These are phyloP conservation scores for Xylaria arbuscula DNA, from an alignment of 2,329 filamentous ascomycete species.

Conservation along the genomic window DNA sequence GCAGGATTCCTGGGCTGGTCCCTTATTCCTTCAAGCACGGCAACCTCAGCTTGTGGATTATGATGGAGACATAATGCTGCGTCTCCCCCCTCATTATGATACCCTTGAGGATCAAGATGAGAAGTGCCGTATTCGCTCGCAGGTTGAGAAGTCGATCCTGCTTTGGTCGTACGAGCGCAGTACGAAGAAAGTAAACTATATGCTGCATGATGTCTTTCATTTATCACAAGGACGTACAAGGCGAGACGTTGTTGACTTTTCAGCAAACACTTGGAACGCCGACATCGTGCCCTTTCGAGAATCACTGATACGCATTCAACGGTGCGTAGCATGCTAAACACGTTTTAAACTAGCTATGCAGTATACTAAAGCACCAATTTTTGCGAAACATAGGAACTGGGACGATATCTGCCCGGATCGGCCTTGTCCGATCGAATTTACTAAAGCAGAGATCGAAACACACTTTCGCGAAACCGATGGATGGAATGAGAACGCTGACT, in stretches of 20 bases:
- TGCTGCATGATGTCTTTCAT: slow-evolving; percentile 13
- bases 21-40: slow-evolving; percentile 20
- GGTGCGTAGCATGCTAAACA: slow-evolving; percentile 2
- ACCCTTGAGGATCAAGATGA: slow-evolving; percentile 11
- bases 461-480: slow-evolving; percentile 15
- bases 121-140: slow-evolving; percentile 10
- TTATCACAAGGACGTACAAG: slow-evolving; percentile 13
- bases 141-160: slow-evolving; percentile 18
- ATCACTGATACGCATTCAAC: slow-evolving; percentile 15
- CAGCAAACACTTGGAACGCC: slow-evolving; percentile 13
- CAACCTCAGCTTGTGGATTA: slow-evolving; percentile 13
- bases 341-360: neutral
- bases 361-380: neutral
- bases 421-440: slow-evolving; percentile 25
- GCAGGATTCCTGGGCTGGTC: slow-evolving; percentile 19
- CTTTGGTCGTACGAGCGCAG: slow-evolving; percentile 9
- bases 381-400: slow-evolving; percentile 14
- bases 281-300: slow-evolving; percentile 22
- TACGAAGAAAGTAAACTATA: slow-evolving; percentile 6
- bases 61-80: slow-evolving; percentile 15
- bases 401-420: slow-evolving; percentile 7
- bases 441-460: slow-evolving; percentile 12
- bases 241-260: neutral
- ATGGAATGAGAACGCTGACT: slow-evolving; percentile 23
- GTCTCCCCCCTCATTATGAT: slow-evolving; percentile 6